Evolutionary conservation across 1,284 basidiomycete species (phyloP).

Genomic region (Papiliotrema terrestris): DNA sequence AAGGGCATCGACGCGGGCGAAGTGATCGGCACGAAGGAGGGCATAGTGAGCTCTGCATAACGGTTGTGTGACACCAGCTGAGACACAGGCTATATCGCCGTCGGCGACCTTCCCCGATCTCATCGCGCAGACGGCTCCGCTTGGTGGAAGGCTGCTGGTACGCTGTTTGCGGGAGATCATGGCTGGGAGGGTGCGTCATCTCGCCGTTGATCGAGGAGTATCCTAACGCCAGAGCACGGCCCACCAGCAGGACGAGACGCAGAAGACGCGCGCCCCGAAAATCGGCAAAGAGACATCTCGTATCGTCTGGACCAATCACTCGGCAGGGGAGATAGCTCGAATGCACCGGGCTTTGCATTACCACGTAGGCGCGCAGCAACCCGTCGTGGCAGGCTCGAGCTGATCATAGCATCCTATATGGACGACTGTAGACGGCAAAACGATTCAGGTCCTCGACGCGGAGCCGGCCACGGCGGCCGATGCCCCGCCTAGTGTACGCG

Average conservation of each 20-base stretch:
- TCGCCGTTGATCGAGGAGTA: too few species aligned
- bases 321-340: constrained; percentile 58
- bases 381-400: not conserved
- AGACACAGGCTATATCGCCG: constrained; percentile 33
- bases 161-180: constrained; percentile 64
- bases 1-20: constrained; percentile 50
- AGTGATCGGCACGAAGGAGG: constrained; percentile 37
- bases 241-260: constrained; percentile 51
- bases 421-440: constrained; percentile 21
- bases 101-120: constrained; percentile 58
- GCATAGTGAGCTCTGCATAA: constrained; percentile 31
- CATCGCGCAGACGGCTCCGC: constrained; percentile 59
- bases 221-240: constrained; percentile 23
- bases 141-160: constrained; percentile 70
- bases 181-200: constrained; percentile 53
- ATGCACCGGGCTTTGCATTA: constrained; percentile 69
- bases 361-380: constrained; percentile 54
- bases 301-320: constrained; percentile 59
- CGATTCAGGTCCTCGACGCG: constrained; percentile 14
- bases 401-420: constrained; percentile 37
- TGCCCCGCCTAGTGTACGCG: not conserved
- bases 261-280: constrained; percentile 59
- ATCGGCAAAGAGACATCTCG: constrained; percentile 58
- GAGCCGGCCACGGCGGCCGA: not conserved
- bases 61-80: too few species aligned